These are phyloP conservation scores for Pestalotiopsis sp. DNA, from an alignment of 2,329 filamentous ascomycete species.

Conservation along the genomic window DNA sequence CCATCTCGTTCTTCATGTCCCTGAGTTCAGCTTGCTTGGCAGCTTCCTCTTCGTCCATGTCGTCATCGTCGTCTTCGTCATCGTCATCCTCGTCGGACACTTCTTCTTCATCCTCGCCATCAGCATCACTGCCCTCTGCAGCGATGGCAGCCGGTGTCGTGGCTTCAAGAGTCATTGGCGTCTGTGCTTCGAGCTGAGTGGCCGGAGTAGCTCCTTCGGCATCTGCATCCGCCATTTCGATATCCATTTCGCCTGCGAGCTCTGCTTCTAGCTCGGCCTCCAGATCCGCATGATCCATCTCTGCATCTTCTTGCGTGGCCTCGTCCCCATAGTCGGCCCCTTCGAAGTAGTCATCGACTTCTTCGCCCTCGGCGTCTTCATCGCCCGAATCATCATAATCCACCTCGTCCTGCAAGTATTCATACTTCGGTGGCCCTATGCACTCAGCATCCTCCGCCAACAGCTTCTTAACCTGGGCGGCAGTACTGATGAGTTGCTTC, in stretches of 20 bases:
- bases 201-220: slow-evolving; percentile 37
- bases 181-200: slow-evolving; percentile 46
- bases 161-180: slow-evolving; percentile 46
- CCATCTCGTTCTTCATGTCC: slow-evolving; percentile 53
- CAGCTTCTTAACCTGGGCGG: slow-evolving; percentile 76
- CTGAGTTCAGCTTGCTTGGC: slow-evolving; percentile 55
- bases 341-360: slow-evolving; percentile 57
- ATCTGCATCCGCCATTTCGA: slow-evolving; percentile 19
- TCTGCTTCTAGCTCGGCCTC: slow-evolving; percentile 58
- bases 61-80: slow-evolving; percentile 55
- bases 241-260: slow-evolving; percentile 54
- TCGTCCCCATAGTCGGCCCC: slow-evolving; percentile 16
- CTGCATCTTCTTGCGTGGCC: not conserved
- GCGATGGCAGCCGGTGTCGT: slow-evolving; percentile 45
- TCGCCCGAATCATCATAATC: slow-evolving; percentile 43
- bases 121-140: slow-evolving; percentile 42
- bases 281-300: slow-evolving; percentile 53
- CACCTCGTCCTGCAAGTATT: slow-evolving; percentile 57
- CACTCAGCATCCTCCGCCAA: slow-evolving; percentile 70
- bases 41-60: slow-evolving; percentile 56
- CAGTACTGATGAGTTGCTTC: slow-evolving; percentile 83
- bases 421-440: slow-evolving; percentile 63
- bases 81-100: slow-evolving; percentile 53
- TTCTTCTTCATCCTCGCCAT: slow-evolving; percentile 46
- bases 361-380: slow-evolving; percentile 51